A percentile compares a stretch with the other conserved stretches of the same genome.
These are phyloP conservation scores for Pholiota molesta DNA, from an alignment of 768 basidiomycete species.

Conservation along the genomic window DNA sequence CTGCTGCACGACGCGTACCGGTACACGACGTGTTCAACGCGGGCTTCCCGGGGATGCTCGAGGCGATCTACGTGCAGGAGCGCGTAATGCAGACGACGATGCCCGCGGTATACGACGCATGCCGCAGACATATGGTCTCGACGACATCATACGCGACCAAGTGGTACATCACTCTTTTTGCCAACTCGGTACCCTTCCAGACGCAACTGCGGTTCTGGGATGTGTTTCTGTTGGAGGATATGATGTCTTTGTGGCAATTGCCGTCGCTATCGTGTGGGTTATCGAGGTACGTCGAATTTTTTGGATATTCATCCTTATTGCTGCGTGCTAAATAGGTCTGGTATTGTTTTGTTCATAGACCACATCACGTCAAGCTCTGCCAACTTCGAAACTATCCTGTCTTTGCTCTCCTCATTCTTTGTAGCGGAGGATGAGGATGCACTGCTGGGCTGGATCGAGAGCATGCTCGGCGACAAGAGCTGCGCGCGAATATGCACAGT, in stretches of 20 bases:
- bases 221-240: constrained; percentile 84
- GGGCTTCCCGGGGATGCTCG: constrained; percentile 94
- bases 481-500: constrained; percentile 70
- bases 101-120: constrained; percentile 86
- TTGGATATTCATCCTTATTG: not conserved
- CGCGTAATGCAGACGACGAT: constrained; percentile 83
- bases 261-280: constrained; percentile 92
- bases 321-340: constrained; percentile 1
- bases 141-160: constrained; percentile 97
- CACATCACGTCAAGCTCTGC: constrained; percentile 80
- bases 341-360: constrained; percentile 47
- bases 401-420: constrained; percentile 91
- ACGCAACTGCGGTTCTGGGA: constrained; percentile 96
- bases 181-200: constrained; percentile 94
- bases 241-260: constrained; percentile 85
- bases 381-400: constrained; percentile 90
- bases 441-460: constrained; percentile 82
- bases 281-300: constrained; percentile 61
- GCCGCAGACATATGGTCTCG: constrained; percentile 87
- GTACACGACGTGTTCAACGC: constrained; percentile 89
- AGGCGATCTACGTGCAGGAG: constrained; percentile 96
- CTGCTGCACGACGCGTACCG: constrained; percentile 88
- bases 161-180: constrained; percentile 99
- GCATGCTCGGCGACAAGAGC: constrained; percentile 54
- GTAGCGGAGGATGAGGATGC: constrained; percentile 89